Base-by-base conservation (phyloP, 257 asterid species). In the Euphrasia confusa region DNA sequence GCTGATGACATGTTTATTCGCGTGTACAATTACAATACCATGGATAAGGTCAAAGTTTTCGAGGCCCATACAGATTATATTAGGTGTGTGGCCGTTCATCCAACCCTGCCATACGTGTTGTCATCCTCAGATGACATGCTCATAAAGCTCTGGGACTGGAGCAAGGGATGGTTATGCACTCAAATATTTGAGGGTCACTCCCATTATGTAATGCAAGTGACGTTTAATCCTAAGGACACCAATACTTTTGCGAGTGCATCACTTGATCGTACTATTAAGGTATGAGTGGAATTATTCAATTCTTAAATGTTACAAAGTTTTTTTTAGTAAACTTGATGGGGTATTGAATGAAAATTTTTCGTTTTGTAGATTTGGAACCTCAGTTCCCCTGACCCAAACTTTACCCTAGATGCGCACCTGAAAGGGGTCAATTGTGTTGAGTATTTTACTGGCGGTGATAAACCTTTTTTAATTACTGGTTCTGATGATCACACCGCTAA, bases 111-210 rank as follows among this genome's bases (percentile, higher is more conserved):
- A 3, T 89, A 84, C 54, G 95, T 93, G 70, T 64, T 93, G 79
- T 93, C 99, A 77, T 89, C 99, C 58, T 93, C 99, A 13, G 99
- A 93, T 74, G 99, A 89, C 86, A 93, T 89, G 99, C 96, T 93
- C 69, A 93, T 93, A 79, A 93, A 93, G 83, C 96, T 93, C 35
- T 93, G 99, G 99, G 99, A 93, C 79, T 93, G 99, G 99, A 97
- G 89, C 70, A 93, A 89, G 79, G 99, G 97, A 15, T 89, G 97
- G 97, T 69, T 69, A 27, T 89, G 97, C 81, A 89, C 97, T 72
- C 99, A 93, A 72, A 89, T 93, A 66, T 93, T 93, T 70, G 99
- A 93, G 80, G 99, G 97, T 52, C 99, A 93, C 71, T 93, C 99
- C 67, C 99, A 93, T 82, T 93, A 93, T 30, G 96, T 93, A 70